Base-by-base conservation (phyloP, 2,329 filamentous ascomycete genomes). In the Microcyclospora pomicola region DNA sequence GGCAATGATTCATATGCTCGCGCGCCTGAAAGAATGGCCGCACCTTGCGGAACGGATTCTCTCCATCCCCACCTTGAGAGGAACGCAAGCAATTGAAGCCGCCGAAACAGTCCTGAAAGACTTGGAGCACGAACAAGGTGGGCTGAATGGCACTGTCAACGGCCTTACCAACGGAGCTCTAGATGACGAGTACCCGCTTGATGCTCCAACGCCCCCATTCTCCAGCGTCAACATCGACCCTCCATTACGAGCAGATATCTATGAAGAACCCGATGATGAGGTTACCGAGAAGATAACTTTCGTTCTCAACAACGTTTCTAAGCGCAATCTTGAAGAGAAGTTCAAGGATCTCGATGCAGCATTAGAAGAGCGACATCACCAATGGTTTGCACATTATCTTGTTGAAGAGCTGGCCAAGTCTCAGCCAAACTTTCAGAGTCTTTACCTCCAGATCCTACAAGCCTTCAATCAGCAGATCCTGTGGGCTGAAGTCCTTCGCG, bases 381-480 rank as follows among this genome's bases (percentile, higher is more conserved):
- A 92, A 55, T 98, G 91, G 91, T 98, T 98, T 55, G 91, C 92
- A 6, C 79, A 78, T 34, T 93, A 96, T 54, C 69, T 98, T 9
- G 91, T 98, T 2, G 88, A 95, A 54, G 84, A 95, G 57, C 84
- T 92, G 33, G 92, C 88, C 27, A 96, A 95, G 62, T 80, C 94
- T 68, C 88, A 98, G 57, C 87, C 88, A 5, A 98, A 98, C 59
- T 96, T 92, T 54, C 91, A 98, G 50, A 73, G 82, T 42, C 75
- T 98, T 15, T 98, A 98, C 56, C 72, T 96, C 35, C 83, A 94
- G 50, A 73, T 98, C 36, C 73, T 98, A 42, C 80, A 80, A 39
- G 73, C 86, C 27, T 84, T 96, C 49, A 75, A 83, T 48, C 77
- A 91, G 56, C 81, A 75, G 53, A 63, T 71, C 9, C 67, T 98